phyloP scores from a whole-genome alignment of 495 filamentous ascomycete genomes.

The Daldinia grandis region DNA sequence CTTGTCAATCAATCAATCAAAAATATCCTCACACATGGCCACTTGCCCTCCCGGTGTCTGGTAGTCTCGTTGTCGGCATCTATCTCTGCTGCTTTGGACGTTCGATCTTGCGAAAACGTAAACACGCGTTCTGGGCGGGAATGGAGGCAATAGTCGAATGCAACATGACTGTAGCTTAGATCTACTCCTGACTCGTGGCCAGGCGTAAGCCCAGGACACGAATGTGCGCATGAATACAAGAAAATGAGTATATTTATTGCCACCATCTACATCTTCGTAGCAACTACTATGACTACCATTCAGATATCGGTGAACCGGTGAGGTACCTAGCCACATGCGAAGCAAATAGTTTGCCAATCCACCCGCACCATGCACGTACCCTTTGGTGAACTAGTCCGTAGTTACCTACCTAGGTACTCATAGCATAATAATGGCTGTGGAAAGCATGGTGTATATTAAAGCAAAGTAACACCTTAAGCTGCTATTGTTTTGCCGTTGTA shows the following conservation, averaged over 20 bases:
- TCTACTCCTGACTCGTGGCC: conserved; percentile 6
- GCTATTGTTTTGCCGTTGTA: too few relatives aligned
- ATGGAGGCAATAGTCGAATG: conserved; percentile 7
- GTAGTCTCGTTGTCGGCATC: conserved; percentile 7
- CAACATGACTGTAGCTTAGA: conserved; percentile 19
- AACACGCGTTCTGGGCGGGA: conserved; percentile 15
- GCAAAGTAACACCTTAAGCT: too few relatives aligned
- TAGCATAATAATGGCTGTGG: not conserved
- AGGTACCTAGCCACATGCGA: not conserved
- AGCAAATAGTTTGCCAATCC: not conserved
- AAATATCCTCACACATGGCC: conserved; percentile 11
- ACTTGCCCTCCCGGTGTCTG: conserved; percentile 17
- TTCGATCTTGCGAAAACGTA: conserved; percentile 16
- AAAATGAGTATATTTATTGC: conserved; percentile 19
- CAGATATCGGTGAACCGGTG: not conserved
- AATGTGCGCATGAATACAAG: conserved; percentile 31
- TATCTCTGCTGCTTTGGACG: conserved; percentile 14
- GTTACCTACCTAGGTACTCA: not conserved
- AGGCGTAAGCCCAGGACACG: not conserved
- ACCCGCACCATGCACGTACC: not conserved
- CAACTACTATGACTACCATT: not conserved
- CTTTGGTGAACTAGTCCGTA: not conserved
- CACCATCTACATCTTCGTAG: not conserved
- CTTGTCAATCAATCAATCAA: conserved; percentile 2
- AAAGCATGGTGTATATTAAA: not conserved